Conservation (phyloP, 177 flowering plant species). For the Tripterygium wilfordii region DNA sequence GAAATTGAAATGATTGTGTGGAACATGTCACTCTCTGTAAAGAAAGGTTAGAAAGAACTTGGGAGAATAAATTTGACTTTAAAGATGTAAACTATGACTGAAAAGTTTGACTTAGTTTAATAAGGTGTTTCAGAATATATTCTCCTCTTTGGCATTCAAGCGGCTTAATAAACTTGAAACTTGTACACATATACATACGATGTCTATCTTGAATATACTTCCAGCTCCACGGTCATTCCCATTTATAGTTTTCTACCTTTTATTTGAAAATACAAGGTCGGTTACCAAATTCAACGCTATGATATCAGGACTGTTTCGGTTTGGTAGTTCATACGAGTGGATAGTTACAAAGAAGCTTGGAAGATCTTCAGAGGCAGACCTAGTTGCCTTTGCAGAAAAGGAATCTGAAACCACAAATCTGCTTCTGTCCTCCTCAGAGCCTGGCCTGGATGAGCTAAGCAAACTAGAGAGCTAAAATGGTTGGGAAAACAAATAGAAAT, state of each 20-base stretch:
- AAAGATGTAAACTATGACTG: too few relatives aligned
- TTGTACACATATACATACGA: conserved; percentile 78
- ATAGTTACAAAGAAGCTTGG: conserved; percentile 86
- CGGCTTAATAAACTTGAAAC: too few relatives aligned
- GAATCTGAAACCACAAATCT: conserved; percentile 33
- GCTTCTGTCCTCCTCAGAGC: conserved; percentile 61
- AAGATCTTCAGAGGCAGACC: conserved; percentile 84
- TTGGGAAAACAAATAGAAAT: conserved; percentile 44
- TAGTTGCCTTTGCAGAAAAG: conserved; percentile 58
- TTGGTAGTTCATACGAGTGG: conserved; percentile 92
- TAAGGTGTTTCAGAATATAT: too few relatives aligned
- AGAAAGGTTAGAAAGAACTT: too few relatives aligned
- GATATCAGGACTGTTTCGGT: conserved; percentile 82
- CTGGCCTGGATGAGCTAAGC: conserved; percentile 55
- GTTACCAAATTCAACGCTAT: conserved; percentile 96
- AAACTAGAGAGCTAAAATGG: conserved; percentile 50
- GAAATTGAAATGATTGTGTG: too few relatives aligned
- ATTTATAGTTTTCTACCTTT: conserved; percentile 84
- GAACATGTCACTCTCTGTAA: too few relatives aligned
- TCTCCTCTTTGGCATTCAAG: too few relatives aligned
- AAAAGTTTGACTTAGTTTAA: too few relatives aligned
- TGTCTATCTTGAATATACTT: conserved; percentile 81
- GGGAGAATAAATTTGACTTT: too few relatives aligned
- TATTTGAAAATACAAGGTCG: conserved; percentile 95
- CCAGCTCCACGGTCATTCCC: conserved; percentile 91